These are phyloP conservation scores for Garcia nutans DNA, from an alignment of 345 rosid genomes.

Conservation along the genomic window DNA sequence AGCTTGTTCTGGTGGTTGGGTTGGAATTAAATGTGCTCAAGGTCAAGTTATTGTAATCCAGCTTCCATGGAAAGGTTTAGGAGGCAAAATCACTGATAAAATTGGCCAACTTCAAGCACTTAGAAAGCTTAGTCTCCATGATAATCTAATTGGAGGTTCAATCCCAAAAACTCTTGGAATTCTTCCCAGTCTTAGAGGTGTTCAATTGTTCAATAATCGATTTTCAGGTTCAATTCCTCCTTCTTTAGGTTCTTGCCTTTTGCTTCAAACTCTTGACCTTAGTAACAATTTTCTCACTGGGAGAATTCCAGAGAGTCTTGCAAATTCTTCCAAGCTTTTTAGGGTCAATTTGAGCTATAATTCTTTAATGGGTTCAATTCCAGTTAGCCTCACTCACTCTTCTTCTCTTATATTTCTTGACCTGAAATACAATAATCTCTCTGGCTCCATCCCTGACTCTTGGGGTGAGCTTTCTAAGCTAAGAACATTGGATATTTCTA, in stretches of 20 bases:
- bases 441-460: conserved; percentile 66
- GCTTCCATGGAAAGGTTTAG: conserved; percentile 30
- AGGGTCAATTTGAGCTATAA: conserved; percentile 72
- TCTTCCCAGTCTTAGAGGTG: conserved; percentile 28
- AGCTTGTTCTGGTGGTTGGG: conserved; percentile 35
- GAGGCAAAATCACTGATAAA: conserved; percentile 27
- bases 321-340: conserved; percentile 24
- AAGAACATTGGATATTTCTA: conserved; percentile 10
- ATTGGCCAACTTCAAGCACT: conserved; percentile 31
- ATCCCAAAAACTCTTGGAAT: conserved; percentile 22
- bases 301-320: conserved; percentile 19
- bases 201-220: conserved; percentile 26
- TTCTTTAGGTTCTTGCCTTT: conserved; percentile 60
- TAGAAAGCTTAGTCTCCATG: conserved; percentile 29
- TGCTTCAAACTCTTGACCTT: conserved; percentile 67
- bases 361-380: conserved; percentile 59
- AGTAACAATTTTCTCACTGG: conserved; percentile 24
- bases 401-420: conserved; percentile 61
- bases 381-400: conserved; percentile 42
- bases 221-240: conserved; percentile 49
- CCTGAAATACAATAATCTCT: conserved; percentile 69
- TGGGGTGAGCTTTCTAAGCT: conserved; percentile 25
- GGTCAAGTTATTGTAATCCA: conserved; percentile 33
- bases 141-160: conserved; percentile 23
- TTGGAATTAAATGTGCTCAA: conserved; percentile 31